Conservation (phyloP, 192 early-diverging fungal genomes). For the Backusella mclennaniae region DNA sequence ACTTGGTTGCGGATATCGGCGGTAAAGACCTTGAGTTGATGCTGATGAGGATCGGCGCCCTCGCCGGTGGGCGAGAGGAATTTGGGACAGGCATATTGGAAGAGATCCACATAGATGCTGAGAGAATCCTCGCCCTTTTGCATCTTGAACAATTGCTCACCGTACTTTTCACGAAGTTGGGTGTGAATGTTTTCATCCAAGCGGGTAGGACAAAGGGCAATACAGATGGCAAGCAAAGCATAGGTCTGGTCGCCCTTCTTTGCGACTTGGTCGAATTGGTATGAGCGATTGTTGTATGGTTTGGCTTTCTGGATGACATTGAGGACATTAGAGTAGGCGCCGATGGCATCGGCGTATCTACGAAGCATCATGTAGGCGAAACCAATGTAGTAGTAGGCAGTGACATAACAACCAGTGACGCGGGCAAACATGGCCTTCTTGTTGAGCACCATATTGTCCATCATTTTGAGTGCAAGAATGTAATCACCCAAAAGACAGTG, state of each 20-base stretch:
- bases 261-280: slow-evolving; percentile 86
- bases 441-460: slow-evolving; percentile 93
- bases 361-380: slow-evolving; percentile 99
- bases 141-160: slow-evolving; percentile 85
- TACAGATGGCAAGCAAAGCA: slow-evolving; percentile 85
- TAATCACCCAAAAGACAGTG: slow-evolving; percentile 97
- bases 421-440: slow-evolving; percentile 93
- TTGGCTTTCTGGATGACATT: slow-evolving; percentile 88
- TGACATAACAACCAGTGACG: slow-evolving; percentile 96
- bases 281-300: slow-evolving; percentile 91
- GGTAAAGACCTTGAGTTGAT: slow-evolving; percentile 87
- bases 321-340: slow-evolving; percentile 87
- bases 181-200: slow-evolving; percentile 93
- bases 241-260: slow-evolving; percentile 98
- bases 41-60: slow-evolving; percentile 60
- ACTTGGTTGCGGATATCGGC: slow-evolving; percentile 84
- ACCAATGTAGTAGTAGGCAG: slow-evolving; percentile 96
- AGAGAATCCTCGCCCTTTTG: slow-evolving; percentile 86
- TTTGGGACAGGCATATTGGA: slow-evolving; percentile 89
- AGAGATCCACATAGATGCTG: slow-evolving; percentile 85
- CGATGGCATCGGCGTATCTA: slow-evolving; percentile 93
- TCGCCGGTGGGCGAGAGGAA: slow-evolving; percentile 86
- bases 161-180: slow-evolving; percentile 87
- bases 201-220: slow-evolving; percentile 88
- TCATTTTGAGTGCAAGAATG: slow-evolving; percentile 91